phyloP scores from a whole-genome alignment of 75 land plant genomes.

The Chamaecyparis obtusa region DNA sequence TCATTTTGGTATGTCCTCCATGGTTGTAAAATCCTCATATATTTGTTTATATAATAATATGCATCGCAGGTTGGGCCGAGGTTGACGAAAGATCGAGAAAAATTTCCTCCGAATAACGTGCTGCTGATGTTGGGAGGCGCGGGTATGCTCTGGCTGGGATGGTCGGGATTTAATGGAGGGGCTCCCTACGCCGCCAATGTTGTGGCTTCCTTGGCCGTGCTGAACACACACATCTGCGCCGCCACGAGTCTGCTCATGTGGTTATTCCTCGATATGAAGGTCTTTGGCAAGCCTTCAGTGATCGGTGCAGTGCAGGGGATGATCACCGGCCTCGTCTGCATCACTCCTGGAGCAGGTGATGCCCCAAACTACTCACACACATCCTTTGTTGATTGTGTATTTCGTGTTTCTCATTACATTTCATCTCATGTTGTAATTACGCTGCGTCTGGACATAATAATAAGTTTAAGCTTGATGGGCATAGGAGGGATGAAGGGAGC shows the following conservation, averaged over 20 bases:
- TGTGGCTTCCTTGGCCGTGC: slow-evolving; percentile 56
- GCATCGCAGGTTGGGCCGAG: slow-evolving; percentile 52
- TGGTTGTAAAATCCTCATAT: no score
- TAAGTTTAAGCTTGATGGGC: no score
- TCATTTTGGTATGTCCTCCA: no score
- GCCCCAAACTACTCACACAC: no score
- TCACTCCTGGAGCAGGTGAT: slow-evolving; percentile 35
- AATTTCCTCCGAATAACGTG: slow-evolving; percentile 64
- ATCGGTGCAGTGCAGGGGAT: slow-evolving; percentile 82
- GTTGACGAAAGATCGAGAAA: slow-evolving; percentile 47
- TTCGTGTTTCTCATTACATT: no score
- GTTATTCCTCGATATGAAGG: slow-evolving; percentile 45
- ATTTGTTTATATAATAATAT: no score
- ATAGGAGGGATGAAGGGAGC: no score
- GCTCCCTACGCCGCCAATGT: slow-evolving; percentile 59
- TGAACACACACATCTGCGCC: slow-evolving; percentile 71
- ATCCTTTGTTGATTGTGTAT: no score
- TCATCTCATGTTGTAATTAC: no score
- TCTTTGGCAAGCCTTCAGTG: slow-evolving; percentile 62
- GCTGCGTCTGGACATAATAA: no score
- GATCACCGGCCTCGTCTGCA: slow-evolving; percentile 65
- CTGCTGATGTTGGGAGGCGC: slow-evolving; percentile 58
- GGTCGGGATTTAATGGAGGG: slow-evolving; percentile 73
- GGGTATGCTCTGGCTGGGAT: slow-evolving; percentile 72
- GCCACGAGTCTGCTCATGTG: slow-evolving; percentile 67